These are phyloP conservation scores for Solanum clarkiae DNA, from an alignment of 257 asterid genomes.

Conservation along the genomic window DNA sequence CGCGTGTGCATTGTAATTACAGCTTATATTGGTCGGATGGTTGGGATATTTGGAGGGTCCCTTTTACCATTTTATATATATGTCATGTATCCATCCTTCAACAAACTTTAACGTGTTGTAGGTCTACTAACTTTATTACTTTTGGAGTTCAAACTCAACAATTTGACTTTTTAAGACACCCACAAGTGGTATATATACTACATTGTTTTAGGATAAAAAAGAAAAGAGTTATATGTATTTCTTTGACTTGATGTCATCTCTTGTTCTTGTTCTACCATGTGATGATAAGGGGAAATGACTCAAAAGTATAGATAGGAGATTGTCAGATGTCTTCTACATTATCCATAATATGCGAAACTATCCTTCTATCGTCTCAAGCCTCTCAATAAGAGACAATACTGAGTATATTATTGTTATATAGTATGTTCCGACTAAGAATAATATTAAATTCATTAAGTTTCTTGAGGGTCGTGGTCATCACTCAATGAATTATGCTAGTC, in stretches of 20 bases:
- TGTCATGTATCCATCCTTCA: not conserved
- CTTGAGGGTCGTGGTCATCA: no score
- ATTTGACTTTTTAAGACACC: not conserved
- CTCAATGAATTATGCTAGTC: no score
- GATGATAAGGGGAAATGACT: not conserved
- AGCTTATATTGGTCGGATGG: constrained; percentile 28
- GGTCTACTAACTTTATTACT: not conserved
- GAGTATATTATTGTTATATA: no score
- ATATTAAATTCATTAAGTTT: no score
- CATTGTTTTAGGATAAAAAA: no score
- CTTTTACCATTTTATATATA: not conserved
- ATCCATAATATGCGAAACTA: no score
- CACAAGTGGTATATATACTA: not conserved
- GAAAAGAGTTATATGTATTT: not conserved
- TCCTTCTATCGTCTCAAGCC: no score
- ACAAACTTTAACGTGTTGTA: not conserved
- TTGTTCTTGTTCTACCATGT: not conserved
- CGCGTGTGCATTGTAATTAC: constrained; percentile 33
- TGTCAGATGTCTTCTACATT: no score
- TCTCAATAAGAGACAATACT: no score
- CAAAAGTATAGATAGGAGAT: no score
- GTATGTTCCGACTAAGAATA: no score
- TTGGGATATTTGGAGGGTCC: constrained; percentile 13
- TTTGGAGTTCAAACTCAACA: not conserved
- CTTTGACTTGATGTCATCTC: not conserved